Conservation (phyloP, 2,329 filamentous ascomycete genomes). For the Cladosporium austrohemisphaericum region DNA sequence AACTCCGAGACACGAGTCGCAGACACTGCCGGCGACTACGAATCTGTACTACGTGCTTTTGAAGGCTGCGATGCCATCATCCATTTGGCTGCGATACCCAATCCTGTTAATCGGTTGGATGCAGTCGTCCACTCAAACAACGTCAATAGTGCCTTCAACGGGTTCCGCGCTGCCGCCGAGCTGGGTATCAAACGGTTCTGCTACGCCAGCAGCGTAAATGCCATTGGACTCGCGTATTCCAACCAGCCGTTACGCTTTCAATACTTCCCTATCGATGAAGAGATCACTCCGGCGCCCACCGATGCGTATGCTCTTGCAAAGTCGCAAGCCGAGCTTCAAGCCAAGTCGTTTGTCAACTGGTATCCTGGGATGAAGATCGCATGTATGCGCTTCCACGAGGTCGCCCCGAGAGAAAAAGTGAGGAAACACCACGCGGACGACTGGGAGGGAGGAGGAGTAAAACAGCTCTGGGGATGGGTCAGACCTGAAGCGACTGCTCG, state of each 20-base stretch:
- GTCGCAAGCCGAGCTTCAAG: slow-evolving; percentile 35
- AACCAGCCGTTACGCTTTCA: slow-evolving; percentile 35
- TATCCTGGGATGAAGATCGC: slow-evolving; percentile 39
- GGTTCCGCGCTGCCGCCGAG: slow-evolving; percentile 37
- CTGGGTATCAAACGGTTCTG: slow-evolving; percentile 35
- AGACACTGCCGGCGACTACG: slow-evolving; percentile 34
- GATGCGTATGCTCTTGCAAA: slow-evolving; percentile 39
- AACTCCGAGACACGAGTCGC: slow-evolving; percentile 36
- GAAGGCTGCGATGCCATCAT: slow-evolving; percentile 38
- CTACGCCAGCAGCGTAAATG: slow-evolving; percentile 39
- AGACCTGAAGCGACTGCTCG: slow-evolving; percentile 34
- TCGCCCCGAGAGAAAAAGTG: slow-evolving; percentile 31
- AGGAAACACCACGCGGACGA: slow-evolving; percentile 32
- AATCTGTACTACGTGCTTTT: slow-evolving; percentile 32
- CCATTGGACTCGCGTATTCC: slow-evolving; percentile 38
- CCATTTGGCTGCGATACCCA: slow-evolving; percentile 38
- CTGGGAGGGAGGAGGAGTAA: slow-evolving; percentile 35
- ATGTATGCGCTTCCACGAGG: slow-evolving; percentile 38
- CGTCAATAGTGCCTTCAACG: slow-evolving; percentile 38
- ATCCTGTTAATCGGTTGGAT: slow-evolving; percentile 34
- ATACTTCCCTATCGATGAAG: slow-evolving; percentile 40
- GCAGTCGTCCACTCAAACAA: slow-evolving; percentile 37
- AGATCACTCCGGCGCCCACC: slow-evolving; percentile 32
- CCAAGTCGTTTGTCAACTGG: slow-evolving; percentile 34
- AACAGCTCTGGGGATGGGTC: slow-evolving; percentile 39